These are phyloP conservation scores for Penicillium canariense DNA, from an alignment of 495 filamentous ascomycete species.

Conservation along the genomic window DNA sequence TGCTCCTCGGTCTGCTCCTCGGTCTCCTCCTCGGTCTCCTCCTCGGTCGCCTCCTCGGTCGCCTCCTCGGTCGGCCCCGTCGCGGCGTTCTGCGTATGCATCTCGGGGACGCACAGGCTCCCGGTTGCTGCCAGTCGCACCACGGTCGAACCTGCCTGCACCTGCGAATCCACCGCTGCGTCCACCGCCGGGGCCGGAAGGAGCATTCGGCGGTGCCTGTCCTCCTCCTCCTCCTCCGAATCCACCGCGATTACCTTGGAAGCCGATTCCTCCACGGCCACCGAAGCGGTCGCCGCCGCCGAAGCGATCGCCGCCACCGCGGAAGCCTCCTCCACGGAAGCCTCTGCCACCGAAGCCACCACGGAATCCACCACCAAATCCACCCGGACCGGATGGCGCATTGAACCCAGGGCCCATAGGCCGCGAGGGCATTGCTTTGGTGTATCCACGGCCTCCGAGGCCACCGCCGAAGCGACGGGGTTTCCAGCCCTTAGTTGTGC, in stretches of 20 bases:
- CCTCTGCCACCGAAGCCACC: slow-evolving; percentile 54
- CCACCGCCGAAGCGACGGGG: slow-evolving; percentile 90
- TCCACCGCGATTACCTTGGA: slow-evolving; percentile 58
- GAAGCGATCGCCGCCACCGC: slow-evolving; percentile 64
- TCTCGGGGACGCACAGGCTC: slow-evolving; percentile 54
- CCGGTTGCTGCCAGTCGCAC: slow-evolving; percentile 52
- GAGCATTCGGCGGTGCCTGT: slow-evolving; percentile 72
- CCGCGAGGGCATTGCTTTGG: slow-evolving; percentile 72
- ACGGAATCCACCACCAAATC: slow-evolving; percentile 64
- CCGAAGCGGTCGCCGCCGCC: slow-evolving; percentile 63
- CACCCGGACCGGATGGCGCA: slow-evolving; percentile 65
- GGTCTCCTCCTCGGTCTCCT: slow-evolving; percentile 34
- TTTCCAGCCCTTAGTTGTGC: slow-evolving; percentile 92
- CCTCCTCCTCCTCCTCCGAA: slow-evolving; percentile 61
- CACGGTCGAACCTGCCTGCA: slow-evolving; percentile 49
- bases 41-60: slow-evolving; percentile 58
- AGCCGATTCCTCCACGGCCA: slow-evolving; percentile 59
- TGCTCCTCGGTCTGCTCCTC: too few species aligned
- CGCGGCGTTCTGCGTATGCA: slow-evolving; percentile 49
- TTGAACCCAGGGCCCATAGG: slow-evolving; percentile 61
- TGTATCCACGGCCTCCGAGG: slow-evolving; percentile 88
- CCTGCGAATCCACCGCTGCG: slow-evolving; percentile 40
- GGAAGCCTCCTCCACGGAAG: slow-evolving; percentile 58
- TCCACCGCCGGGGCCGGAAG: slow-evolving; percentile 72
- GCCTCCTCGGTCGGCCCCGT: slow-evolving; percentile 58